Conservation (phyloP, 2,329 filamentous ascomycete genomes). For the Grosmannia serpens region DNA sequence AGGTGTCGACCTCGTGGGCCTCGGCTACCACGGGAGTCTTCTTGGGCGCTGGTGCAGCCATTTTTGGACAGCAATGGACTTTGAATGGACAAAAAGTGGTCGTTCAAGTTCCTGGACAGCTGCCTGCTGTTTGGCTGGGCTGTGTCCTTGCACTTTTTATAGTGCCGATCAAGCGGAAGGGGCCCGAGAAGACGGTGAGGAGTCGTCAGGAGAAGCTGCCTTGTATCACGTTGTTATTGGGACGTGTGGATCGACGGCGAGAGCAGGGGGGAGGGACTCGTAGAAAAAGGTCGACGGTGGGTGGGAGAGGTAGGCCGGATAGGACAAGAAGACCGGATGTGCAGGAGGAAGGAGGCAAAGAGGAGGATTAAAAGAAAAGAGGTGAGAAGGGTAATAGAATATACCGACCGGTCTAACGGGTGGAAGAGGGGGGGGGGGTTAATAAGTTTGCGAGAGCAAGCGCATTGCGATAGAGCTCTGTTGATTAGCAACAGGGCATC, state of each 20-base stretch:
- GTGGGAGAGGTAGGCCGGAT: not conserved
- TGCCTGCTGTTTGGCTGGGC: not conserved
- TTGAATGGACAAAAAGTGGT: not conserved
- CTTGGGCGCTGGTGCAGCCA: slow-evolving; percentile 33
- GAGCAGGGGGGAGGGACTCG: not conserved
- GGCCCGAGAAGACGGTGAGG: not conserved
- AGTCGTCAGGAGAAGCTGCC: not conserved
- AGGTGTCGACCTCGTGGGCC: slow-evolving; percentile 67
- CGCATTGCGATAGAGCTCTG: slow-evolving; percentile 1
- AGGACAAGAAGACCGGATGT: not conserved
- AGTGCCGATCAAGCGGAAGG: not conserved
- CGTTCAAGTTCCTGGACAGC: not conserved
- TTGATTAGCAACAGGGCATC: not conserved
- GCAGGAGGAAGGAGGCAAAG: not conserved
- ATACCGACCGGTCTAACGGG: not conserved
- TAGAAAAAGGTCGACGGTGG: not conserved
- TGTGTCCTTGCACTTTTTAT: not conserved
- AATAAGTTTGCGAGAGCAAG: slow-evolving; percentile 4
- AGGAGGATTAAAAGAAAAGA: not conserved
- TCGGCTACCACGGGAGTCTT: slow-evolving; percentile 54
- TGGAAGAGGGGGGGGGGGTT: slow-evolving; percentile 5
- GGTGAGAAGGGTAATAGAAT: not conserved
- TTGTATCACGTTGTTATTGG: not conserved
- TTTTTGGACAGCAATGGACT: slow-evolving; percentile 17
- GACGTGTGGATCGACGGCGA: not conserved